Evolutionary conservation across 345 rosid genomes (phyloP).

Genomic region (Eucalyptus grandis): DNA sequence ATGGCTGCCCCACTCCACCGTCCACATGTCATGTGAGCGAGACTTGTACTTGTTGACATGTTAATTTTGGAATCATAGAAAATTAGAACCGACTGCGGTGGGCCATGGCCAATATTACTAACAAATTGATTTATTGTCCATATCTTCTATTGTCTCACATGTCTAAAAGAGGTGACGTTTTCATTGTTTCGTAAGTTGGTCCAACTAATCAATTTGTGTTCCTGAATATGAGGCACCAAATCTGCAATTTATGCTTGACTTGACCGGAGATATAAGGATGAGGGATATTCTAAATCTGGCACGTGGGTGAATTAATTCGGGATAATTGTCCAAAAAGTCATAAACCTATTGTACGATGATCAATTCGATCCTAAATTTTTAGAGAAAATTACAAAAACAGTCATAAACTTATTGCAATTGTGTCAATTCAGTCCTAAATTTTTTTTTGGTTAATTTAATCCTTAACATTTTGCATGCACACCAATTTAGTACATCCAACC

Average conservation of each 20-base stretch:
- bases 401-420: fast-evolving
- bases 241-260: background rate
- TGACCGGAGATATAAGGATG: background rate
- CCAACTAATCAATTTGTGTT: background rate
- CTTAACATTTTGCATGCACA: too few species aligned
- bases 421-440: fast-evolving
- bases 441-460: too few species aligned
- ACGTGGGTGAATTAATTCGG: fast-evolving
- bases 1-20: background rate
- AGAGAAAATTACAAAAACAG: fast-evolving
- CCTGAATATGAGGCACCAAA: background rate
- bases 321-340: too few species aligned
- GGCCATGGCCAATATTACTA: background rate
- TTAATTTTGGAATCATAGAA: background rate
- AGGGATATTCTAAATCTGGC: background rate
- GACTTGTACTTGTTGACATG: background rate
- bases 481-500: too few species aligned
- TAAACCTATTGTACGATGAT: fast-evolving
- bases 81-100: background rate
- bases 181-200: background rate
- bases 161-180: background rate
- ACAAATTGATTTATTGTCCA: background rate
- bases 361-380: too few species aligned
- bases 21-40: background rate
- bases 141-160: background rate